Evolutionary conservation across 2,329 filamentous ascomycete genomes (phyloP).

Genomic region (Pseudohalonectria lignicola): DNA sequence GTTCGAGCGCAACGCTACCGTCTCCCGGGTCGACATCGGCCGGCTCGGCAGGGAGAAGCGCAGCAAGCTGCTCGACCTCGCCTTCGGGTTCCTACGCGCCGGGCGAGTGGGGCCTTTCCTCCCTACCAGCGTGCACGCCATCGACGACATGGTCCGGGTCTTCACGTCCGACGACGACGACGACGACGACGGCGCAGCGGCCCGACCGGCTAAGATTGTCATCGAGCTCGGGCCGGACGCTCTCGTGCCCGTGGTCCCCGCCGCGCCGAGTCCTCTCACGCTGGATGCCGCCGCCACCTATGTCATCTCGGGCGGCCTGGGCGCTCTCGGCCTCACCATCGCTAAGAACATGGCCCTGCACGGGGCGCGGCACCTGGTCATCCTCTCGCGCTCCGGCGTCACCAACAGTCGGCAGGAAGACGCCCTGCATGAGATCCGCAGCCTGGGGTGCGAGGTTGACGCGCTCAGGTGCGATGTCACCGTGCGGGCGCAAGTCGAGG

Average conservation of each 20-base stretch:
- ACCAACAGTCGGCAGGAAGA: constrained; percentile 3
- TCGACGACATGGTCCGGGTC: background rate
- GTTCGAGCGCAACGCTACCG: background rate
- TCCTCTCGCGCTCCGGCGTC: constrained; percentile 7
- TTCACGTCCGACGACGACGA: background rate
- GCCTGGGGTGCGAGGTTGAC: constrained; percentile 4
- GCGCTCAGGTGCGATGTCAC: constrained; percentile 8
- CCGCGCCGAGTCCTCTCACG: background rate
- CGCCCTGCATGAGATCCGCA: constrained; percentile 4
- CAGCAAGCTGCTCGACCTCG: background rate
- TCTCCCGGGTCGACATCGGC: background rate
- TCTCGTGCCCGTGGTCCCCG: constrained; percentile 1
- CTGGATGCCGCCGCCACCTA: constrained; percentile 8
- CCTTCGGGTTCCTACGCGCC: background rate
- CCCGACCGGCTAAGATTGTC: too few species aligned
- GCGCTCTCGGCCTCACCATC: constrained; percentile 14
- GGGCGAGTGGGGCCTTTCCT: background rate
- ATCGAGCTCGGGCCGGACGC: too few species aligned
- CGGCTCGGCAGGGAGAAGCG: background rate
- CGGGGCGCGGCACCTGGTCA: constrained; percentile 8
- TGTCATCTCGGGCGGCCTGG: constrained; percentile 16
- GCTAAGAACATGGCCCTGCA: constrained; percentile 12
- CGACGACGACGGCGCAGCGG: too few species aligned
- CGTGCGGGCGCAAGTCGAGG: constrained; percentile 5
- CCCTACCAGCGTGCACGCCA: background rate